Evolutionary conservation across 371 early-diverging fungal species (phyloP), one percentile per base, ranked within the genome.

Genomic region (Nematocida sp.): DNA sequence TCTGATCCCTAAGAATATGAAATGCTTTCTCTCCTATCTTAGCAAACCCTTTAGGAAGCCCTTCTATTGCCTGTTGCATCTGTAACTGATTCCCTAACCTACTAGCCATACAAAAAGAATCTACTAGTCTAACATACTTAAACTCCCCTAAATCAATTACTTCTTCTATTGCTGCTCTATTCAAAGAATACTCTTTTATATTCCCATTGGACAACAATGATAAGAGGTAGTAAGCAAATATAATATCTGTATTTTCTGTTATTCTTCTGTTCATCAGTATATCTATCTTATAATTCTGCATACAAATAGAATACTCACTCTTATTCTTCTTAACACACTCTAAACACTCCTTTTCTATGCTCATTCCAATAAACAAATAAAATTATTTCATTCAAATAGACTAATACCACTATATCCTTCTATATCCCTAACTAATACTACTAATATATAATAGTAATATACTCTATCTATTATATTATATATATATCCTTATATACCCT

Each of bases 231-330:
- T 70, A 70, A 9, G 46, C n/a, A 49, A 70, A 45, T 37, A 70
- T 60, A 27, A 4, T 25, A 32, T 70, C 74, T n/a, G 51, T 60
- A 21, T 58, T 15, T 9, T 60, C 23, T 9, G 74, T 62, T 5
- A 19, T 3, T 23, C 23, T 60, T 53, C 37, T 29, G 4, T 11
- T 25, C 3, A 19, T 2, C 15, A 60, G 21, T 19, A 60, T 13
- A n/a, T 51, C 38, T 31, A 70, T 13, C 34, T 49, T 58, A 61
- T 70, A 70, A 51, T 52, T 41, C 62, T 70, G 74, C 19, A 38
- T 19, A 2, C 25, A 25, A 0, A 37, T 5, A 21, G 25, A 35
- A 49, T 60, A 70, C 11, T 57, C 57, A 25, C 11, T 31, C 4
- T 7, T 4, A 3, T 31, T 23, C 27, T 53, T 15, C 15, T 61